Evolutionary conservation across 768 basidiomycete species (phyloP).

Genomic region (Pleurotus cornucopiae): DNA sequence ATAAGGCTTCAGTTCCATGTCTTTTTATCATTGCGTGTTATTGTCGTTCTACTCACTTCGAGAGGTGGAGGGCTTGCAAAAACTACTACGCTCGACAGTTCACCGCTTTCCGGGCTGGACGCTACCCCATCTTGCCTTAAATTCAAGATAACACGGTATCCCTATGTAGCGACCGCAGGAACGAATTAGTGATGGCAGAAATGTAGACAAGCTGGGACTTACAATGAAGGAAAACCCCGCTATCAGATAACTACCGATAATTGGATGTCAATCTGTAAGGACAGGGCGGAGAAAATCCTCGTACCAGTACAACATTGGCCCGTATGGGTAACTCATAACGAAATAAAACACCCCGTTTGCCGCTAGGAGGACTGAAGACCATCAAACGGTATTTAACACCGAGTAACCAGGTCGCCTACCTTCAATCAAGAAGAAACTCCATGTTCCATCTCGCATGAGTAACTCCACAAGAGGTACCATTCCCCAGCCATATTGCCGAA

Average conservation of each 20-base stretch:
- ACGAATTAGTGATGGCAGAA: not conserved
- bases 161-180: not conserved
- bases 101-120: no score
- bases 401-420: not conserved
- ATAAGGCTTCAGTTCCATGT: no score
- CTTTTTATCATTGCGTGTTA: no score
- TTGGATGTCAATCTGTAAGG: no score
- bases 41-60: no score
- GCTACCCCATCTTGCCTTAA: not conserved
- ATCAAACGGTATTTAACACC: not conserved
- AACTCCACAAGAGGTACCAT: constrained; percentile 11
- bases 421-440: constrained; percentile 15
- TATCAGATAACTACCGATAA: not conserved
- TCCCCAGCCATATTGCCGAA: constrained; percentile 10
- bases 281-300: not conserved
- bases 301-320: not conserved
- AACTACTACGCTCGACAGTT: no score
- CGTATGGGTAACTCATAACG: not conserved
- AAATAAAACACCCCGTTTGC: constrained; percentile 1
- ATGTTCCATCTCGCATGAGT: constrained; percentile 15
- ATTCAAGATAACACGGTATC: not conserved
- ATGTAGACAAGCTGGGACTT: not conserved
- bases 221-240: constrained; percentile 1
- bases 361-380: not conserved
- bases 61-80: no score